A percentile compares a stretch with the other conserved stretches of the same genome.
Conservation (phyloP, 2,329 filamentous ascomycete species). For the Aspergillus uvarum region DNA sequence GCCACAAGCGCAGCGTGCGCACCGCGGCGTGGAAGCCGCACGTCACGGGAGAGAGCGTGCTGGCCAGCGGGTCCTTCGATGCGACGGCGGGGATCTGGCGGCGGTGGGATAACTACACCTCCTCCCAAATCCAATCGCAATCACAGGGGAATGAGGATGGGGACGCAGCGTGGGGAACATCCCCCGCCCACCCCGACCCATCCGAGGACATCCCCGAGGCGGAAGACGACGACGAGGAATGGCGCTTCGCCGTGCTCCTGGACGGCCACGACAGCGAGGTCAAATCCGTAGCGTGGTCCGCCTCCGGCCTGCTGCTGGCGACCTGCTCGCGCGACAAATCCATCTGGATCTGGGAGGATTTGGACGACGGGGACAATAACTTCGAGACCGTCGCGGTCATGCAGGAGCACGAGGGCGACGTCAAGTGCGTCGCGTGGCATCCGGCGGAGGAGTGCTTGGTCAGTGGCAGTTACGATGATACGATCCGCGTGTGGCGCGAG, state of each 20-base stretch:
- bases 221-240: slow-evolving; percentile 71
- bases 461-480: slow-evolving; percentile 92
- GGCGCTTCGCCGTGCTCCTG: slow-evolving; percentile 87
- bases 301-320: slow-evolving; percentile 74
- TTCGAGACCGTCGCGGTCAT: slow-evolving; percentile 96
- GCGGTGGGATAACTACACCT: slow-evolving; percentile 54
- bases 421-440: slow-evolving; percentile 93
- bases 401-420: slow-evolving; percentile 91
- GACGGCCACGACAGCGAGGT: slow-evolving; percentile 96
- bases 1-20: slow-evolving; percentile 88
- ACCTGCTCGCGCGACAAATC: slow-evolving; percentile 91
- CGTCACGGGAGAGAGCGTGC: slow-evolving; percentile 65
- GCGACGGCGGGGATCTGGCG: slow-evolving; percentile 84
- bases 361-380: slow-evolving; percentile 81
- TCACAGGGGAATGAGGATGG: no score
- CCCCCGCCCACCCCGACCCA: neutral
- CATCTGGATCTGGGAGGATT: slow-evolving; percentile 98
- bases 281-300: slow-evolving; percentile 68
- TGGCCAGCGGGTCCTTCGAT: slow-evolving; percentile 93
- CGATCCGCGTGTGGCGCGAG: slow-evolving; percentile 82
- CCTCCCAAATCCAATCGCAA: slow-evolving; percentile 6
- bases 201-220: slow-evolving; percentile 38
- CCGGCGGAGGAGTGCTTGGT: slow-evolving; percentile 77
- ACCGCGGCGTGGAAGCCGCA: slow-evolving; percentile 84
- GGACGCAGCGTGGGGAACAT: no score